Percentiles rank a stretch among this genome's conserved stretches.
Conservation (phyloP, 257 asterid genomes). For the Gentiana dahurica region DNA sequence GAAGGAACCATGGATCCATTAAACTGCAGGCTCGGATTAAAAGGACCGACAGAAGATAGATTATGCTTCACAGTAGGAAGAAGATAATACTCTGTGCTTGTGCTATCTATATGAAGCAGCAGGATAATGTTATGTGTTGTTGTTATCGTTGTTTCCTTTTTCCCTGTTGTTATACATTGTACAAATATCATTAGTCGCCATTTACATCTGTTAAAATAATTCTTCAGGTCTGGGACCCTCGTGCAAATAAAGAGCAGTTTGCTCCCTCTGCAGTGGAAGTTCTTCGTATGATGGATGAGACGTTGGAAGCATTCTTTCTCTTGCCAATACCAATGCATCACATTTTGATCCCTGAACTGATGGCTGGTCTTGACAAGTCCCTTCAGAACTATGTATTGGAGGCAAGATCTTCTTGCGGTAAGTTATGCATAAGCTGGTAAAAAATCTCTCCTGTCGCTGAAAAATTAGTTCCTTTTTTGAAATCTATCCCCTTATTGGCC, state of each 20-base stretch:
- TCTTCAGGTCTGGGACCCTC: slow-evolving; percentile 72
- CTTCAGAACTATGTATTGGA: slow-evolving; percentile 47
- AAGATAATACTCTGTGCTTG: slow-evolving; percentile 18
- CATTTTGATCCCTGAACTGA: slow-evolving; percentile 72
- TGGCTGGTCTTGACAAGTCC: slow-evolving; percentile 61
- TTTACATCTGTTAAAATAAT: not conserved
- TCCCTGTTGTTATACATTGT: not conserved
- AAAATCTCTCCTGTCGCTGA: not conserved
- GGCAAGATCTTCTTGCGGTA: slow-evolving; percentile 80
- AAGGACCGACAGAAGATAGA: slow-evolving; percentile 24
- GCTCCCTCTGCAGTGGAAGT: slow-evolving; percentile 94
- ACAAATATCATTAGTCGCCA: not conserved
- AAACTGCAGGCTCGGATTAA: slow-evolving; percentile 27
- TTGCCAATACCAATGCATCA: slow-evolving; percentile 89
- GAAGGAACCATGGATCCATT: slow-evolving; percentile 22
- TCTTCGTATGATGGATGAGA: slow-evolving; percentile 71
- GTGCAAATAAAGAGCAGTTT: slow-evolving; percentile 63
- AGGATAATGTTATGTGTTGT: no score
- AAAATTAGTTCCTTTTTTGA: not conserved
- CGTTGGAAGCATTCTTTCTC: slow-evolving; percentile 87
- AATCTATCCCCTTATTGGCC: not conserved
- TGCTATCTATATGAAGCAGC: no score
- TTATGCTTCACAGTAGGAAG: slow-evolving; percentile 59
- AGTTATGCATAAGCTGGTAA: slow-evolving; percentile 9
- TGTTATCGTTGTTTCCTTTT: not conserved